Evolutionary conservation across 106 monocot species (phyloP), one percentile per base, ranked within the genome.

Genomic region (Dendrobium nobile): DNA sequence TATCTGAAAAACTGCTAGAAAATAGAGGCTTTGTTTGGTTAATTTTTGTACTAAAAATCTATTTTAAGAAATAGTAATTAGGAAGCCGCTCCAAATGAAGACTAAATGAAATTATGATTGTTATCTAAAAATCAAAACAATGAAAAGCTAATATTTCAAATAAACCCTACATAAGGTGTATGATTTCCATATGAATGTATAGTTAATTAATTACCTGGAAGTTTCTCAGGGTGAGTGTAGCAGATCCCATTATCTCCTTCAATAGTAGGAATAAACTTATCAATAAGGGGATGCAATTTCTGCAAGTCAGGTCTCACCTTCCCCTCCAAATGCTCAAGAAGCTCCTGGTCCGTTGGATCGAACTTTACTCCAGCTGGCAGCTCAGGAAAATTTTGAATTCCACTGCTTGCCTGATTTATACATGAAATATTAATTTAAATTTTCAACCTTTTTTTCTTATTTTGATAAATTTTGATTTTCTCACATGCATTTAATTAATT

Each of bases 201-300:
- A 48, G 7, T 48, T 48, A 48, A 47, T 7, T 47, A 47, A 51
- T 24, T 84, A 92, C 96, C 90, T 40, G 96, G 96, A 11, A 97
- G 87, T 61, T 87, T 94, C 85, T 97, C 90, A 26, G 96, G 96
- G 64, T 97, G 96, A 40, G 96, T 97, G 82, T 94, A 97, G 81
- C 96, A 97, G 44, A 97, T 97, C 5, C 96, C 96, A 82, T 97
- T 86, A 65, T 94, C 92, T 31, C 96, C 96, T 79, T 96, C 93
- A 24, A 96, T 87, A 4, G 96, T 96, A 7, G 96, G 93, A 79
- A 96, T 88, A 76, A 95, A 95, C 73, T 91, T 91, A 70, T 95
- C 95, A 20, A 95, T 85, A 77, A 91, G 87, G 19, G 89, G 95
- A 77, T 91, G 95, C n/a, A 89, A 89, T 64, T 91, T 87, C 55